These are phyloP conservation scores for Symbiodinium pilosum DNA, from an alignment of 73 alveolate species.

Conservation along the genomic window DNA sequence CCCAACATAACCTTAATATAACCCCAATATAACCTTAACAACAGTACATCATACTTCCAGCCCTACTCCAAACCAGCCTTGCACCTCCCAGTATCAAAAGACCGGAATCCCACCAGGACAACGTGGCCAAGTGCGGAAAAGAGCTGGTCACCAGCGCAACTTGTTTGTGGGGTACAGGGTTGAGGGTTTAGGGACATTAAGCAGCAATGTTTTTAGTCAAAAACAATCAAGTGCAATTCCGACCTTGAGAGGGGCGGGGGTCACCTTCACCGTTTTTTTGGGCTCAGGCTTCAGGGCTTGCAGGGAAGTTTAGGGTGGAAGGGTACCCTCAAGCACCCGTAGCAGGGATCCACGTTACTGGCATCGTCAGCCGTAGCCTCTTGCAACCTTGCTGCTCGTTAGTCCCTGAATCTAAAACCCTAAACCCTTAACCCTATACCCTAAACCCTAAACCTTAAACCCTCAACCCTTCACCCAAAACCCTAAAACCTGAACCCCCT, in stretches of 20 bases:
- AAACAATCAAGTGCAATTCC: no score
- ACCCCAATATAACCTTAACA: no score
- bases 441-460: neutral
- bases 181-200: no score
- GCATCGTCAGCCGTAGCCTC: no score
- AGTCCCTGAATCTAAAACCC: neutral
- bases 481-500: neutral
- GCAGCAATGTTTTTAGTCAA: no score
- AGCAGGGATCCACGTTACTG: neutral
- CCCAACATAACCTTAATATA: no score
- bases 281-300: no score
- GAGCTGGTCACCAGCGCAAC: conserved; percentile 16
- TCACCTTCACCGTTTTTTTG: no score
- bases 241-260: neutral
- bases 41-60: no score
- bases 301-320: neutral
- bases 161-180: no score
- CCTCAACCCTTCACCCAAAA: neutral
- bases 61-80: neutral
- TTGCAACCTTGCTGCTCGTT: no score
- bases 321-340: neutral
- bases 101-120: neutral
- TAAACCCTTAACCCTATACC: neutral
- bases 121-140: conserved; percentile 8
- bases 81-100: neutral